These are phyloP conservation scores for Arthrocladium fulminans DNA, from an alignment of 2,329 filamentous ascomycete species.

Conservation along the genomic window DNA sequence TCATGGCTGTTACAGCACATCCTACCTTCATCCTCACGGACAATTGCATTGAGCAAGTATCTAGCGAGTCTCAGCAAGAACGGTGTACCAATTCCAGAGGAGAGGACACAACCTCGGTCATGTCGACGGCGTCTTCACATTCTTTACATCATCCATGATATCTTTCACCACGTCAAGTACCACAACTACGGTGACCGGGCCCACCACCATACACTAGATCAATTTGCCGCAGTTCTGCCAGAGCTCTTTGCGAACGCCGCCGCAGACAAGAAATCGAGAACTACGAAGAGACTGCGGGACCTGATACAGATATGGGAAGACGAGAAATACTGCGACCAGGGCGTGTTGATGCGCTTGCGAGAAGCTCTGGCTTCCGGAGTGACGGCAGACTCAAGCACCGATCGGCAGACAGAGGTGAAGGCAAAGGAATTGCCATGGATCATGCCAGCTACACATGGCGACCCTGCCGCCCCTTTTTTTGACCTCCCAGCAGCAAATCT, in stretches of 20 bases:
- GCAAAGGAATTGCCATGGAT: slow-evolving; percentile 52
- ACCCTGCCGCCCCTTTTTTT: slow-evolving; percentile 63
- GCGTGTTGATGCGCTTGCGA: slow-evolving; percentile 50
- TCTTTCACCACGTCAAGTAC: slow-evolving; percentile 59
- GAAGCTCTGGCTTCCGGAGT: slow-evolving; percentile 25
- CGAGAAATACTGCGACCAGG: slow-evolving; percentile 51
- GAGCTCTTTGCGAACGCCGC: slow-evolving; percentile 53
- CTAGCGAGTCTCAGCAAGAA: slow-evolving; percentile 60
- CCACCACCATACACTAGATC: slow-evolving; percentile 40
- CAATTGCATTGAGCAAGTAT: slow-evolving; percentile 64
- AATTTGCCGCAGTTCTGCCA: slow-evolving; percentile 51
- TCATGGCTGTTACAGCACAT: slow-evolving; percentile 71
- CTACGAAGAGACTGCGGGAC: slow-evolving; percentile 54
- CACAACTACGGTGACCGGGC: slow-evolving; percentile 36
- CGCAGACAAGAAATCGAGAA: slow-evolving; percentile 50
- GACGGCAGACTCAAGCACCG: slow-evolving; percentile 5
- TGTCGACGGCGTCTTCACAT: slow-evolving; percentile 65
- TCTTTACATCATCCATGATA: slow-evolving; percentile 69
- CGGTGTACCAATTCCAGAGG: slow-evolving; percentile 31
- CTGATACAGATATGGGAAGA: slow-evolving; percentile 65
- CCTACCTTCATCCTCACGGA: slow-evolving; percentile 56
- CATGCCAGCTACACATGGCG: slow-evolving; percentile 69
- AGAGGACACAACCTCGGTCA: slow-evolving; percentile 32
- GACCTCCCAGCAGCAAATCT: slow-evolving; percentile 75
- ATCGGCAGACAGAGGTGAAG: slow-evolving; percentile 21